A percentile compares a stretch with the other conserved stretches of the same genome.
Conservation (phyloP, 495 filamentous ascomycete genomes). For the Aspergillus baeticus region DNA sequence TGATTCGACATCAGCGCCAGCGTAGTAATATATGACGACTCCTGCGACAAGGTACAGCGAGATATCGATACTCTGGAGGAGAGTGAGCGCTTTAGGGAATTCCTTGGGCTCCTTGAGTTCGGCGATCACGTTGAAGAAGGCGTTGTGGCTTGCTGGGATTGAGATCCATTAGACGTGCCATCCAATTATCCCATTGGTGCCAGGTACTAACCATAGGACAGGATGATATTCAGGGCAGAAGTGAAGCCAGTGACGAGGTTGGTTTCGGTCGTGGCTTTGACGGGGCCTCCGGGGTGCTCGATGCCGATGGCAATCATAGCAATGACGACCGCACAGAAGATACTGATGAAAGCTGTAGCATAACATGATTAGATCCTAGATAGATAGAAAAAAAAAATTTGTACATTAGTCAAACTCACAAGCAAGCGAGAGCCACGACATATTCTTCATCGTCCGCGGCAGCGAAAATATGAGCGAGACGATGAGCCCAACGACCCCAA, state of each 20-base stretch:
- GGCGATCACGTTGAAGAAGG: slow-evolving; percentile 73
- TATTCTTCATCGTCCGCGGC: slow-evolving; percentile 62
- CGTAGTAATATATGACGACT: slow-evolving; percentile 66
- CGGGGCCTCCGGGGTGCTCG: slow-evolving; percentile 24
- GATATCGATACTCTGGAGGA: slow-evolving; percentile 64
- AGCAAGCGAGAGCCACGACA: slow-evolving; percentile 64
- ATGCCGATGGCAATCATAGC: slow-evolving; percentile 67
- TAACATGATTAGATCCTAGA: too few species aligned
- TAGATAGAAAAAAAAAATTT: not conserved
- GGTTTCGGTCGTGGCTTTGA: slow-evolving; percentile 29
- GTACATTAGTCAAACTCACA: slow-evolving; percentile 45
- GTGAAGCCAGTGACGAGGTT: slow-evolving; percentile 38
- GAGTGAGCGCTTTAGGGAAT: slow-evolving; percentile 63
- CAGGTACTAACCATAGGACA: slow-evolving; percentile 38
- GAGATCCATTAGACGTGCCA: too few species aligned
- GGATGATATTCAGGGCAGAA: slow-evolving; percentile 46
- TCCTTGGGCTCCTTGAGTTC: slow-evolving; percentile 69
- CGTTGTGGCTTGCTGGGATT: slow-evolving; percentile 63
- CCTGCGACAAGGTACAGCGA: slow-evolving; percentile 57
- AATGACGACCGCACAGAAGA: slow-evolving; percentile 66
- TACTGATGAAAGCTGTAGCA: slow-evolving; percentile 56
- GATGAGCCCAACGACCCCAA: slow-evolving; percentile 62
- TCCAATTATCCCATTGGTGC: too few species aligned
- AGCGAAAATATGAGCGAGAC: slow-evolving; percentile 63
- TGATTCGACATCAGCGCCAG: slow-evolving; percentile 62